Evolutionary conservation across 441 rosid species (phyloP).

Genomic region (Eutrema salsugineum): DNA sequence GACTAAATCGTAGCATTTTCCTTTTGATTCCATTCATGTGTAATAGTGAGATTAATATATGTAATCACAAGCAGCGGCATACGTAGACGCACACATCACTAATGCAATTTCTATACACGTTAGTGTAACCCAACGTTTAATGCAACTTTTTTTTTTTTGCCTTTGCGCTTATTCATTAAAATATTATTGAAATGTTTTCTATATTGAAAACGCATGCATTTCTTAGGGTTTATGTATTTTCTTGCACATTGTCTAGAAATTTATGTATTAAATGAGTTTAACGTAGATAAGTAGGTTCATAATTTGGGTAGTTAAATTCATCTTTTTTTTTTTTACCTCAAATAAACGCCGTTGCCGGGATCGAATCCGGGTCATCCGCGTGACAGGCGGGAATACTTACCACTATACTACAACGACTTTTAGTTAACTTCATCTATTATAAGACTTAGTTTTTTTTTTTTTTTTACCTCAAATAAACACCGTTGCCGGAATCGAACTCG

Average conservation of each 20-base stretch:
- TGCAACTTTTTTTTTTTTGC: neutral
- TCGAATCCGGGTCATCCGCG: conserved; percentile 96
- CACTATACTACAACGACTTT: conserved; percentile 87
- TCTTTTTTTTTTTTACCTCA: too few relatives aligned
- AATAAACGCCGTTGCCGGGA: too few relatives aligned
- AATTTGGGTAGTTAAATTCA: too few relatives aligned
- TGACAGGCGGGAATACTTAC: conserved; percentile 89
- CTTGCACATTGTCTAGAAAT: neutral
- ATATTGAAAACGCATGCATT: neutral
- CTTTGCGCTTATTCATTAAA: neutral
- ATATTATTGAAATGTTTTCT: neutral
- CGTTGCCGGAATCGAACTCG: conserved; percentile 98
- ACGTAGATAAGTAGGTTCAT: too few relatives aligned
- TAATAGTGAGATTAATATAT: neutral
- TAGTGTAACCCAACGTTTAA: neutral
- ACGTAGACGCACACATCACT: conserved; percentile 24
- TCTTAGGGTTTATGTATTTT: neutral
- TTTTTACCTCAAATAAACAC: too few relatives aligned
- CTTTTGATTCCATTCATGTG: conserved; percentile 21
- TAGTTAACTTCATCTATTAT: too few relatives aligned
- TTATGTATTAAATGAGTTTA: too few relatives aligned
- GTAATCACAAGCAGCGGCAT: neutral
- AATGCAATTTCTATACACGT: neutral
- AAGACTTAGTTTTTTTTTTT: too few relatives aligned
- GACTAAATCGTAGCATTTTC: conserved; percentile 4